These are phyloP conservation scores for Pinus tabuliformis DNA, from an alignment of 75 land plant genomes.

Conservation along the genomic window DNA sequence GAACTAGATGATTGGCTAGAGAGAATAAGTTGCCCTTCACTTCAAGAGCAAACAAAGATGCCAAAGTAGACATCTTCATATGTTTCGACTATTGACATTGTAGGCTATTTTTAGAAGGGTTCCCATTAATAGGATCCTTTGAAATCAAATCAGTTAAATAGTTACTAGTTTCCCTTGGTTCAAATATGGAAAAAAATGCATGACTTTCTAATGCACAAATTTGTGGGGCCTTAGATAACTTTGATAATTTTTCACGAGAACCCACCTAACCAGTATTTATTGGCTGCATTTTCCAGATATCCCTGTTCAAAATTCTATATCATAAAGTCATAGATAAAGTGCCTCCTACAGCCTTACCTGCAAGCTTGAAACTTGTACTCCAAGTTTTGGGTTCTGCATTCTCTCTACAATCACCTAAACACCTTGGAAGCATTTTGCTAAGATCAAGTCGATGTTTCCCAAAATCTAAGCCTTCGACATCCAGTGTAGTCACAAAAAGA, in stretches of 20 bases:
- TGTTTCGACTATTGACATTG: background rate
- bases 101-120: background rate
- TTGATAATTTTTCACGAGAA: background rate
- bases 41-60: background rate
- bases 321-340: conserved; percentile 73
- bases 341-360: conserved; percentile 82
- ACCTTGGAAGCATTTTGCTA: conserved; percentile 66
- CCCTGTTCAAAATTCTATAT: conserved; percentile 19
- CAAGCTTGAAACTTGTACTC: conserved; percentile 76
- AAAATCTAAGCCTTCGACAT: conserved; percentile 57
- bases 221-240: background rate
- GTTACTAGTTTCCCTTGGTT: background rate
- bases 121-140: background rate
- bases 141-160: background rate
- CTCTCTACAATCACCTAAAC: conserved; percentile 50
- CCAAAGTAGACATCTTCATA: background rate
- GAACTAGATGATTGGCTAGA: no score
- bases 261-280: background rate
- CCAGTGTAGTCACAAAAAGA: conserved; percentile 50
- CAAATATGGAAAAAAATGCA: background rate
- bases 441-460: conserved; percentile 87
- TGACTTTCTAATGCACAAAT: background rate
- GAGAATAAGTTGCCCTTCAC: no score
- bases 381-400: conserved; percentile 51
- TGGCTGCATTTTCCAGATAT: background rate